Base-by-base conservation (phyloP, 164 flowering plant genomes). In the Saururus chinensis region DNA sequence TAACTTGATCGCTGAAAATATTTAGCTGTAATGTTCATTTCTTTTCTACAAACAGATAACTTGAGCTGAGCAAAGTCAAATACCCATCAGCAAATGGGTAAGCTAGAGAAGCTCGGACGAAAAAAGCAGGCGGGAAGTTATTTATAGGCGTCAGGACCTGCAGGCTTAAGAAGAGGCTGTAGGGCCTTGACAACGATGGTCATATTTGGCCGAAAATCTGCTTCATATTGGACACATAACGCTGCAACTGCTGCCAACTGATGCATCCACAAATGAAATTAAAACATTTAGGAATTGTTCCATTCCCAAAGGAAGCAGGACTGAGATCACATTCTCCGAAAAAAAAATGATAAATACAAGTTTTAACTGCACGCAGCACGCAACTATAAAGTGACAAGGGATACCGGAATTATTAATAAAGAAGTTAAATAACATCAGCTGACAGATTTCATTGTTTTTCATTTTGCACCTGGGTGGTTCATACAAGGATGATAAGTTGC, bases 161-260 rank as follows among this genome's bases (percentile, higher is more conserved):
- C 70, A n/a, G 84, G 82, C 71, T 73, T 82, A 1, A 86, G 80
- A 45, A 86, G 86, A 40, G 93, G 93, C 66, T 84, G 86, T 30
- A 84, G 75, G 58, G 90, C 93, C 76, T 87, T 87, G 12, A 84
- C 86, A 41, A 87, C 89, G 25, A 87, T 87, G 0, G 90, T 87
- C 93, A 87, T 87, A 66, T 87, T 87, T 49, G 93, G 90, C 68
- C 93, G 60, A 69, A 87, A 87, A 58, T 87, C 93, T n/a, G 93
- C 86, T 72, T 87, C 93, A 48, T 87, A 87, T 48, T 87, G 93
- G 60, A 84, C 88, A 68, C 93, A 87, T 8, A 87, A 77, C 52
- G 90, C 90, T 53, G 93, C 93, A 13, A 87, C 93, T 25, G 93
- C 93, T 65, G 85, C 93, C 76, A 86, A 58, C 89, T 84, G 80